Percentiles rank a stretch among this genome's conserved stretches.
Conservation (phyloP, 2,329 filamentous ascomycete genomes). For the Nannizziopsis arthrosporioides region DNA sequence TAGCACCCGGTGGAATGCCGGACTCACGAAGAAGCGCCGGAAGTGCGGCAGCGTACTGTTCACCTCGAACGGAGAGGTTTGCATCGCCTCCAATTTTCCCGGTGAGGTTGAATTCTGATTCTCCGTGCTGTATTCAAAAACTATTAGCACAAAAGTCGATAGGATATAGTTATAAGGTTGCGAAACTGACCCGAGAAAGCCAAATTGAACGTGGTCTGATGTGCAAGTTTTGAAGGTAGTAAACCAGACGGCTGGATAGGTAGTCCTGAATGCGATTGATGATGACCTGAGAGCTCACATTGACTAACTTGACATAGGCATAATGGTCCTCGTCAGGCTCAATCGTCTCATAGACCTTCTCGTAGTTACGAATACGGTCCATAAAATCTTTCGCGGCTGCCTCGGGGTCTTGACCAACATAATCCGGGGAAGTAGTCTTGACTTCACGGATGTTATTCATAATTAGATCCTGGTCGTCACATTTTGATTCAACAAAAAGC, state of each 20-base stretch:
- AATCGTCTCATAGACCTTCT: constrained; percentile 90
- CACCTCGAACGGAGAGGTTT: constrained; percentile 69
- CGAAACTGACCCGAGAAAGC: constrained; percentile 68
- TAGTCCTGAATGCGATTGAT: constrained; percentile 98
- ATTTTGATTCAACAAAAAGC: constrained; percentile 92
- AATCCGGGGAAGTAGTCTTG: constrained; percentile 93
- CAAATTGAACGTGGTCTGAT: constrained; percentile 94
- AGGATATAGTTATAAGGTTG: background rate
- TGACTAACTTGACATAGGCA: constrained; percentile 95
- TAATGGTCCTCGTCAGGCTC: constrained; percentile 77
- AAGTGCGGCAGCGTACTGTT: constrained; percentile 74
- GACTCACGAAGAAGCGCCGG: constrained; percentile 76
- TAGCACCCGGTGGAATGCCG: constrained; percentile 57
- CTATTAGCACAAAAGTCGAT: constrained; percentile 16
- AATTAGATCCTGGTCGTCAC: constrained; percentile 88
- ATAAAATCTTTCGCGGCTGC: constrained; percentile 82
- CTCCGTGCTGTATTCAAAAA: constrained; percentile 57
- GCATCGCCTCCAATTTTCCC: constrained; percentile 92
- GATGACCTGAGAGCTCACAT: constrained; percentile 89
- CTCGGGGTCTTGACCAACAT: constrained; percentile 86
- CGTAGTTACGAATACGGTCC: constrained; percentile 90
- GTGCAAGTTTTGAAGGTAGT: constrained; percentile 97
- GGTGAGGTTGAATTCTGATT: constrained; percentile 81
- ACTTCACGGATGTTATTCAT: constrained; percentile 98
- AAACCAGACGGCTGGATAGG: constrained; percentile 87